Evolutionary conservation across 257 asterid species (phyloP), one percentile per base, ranked within the genome.

Genomic region (Solanum lignicaule): DNA sequence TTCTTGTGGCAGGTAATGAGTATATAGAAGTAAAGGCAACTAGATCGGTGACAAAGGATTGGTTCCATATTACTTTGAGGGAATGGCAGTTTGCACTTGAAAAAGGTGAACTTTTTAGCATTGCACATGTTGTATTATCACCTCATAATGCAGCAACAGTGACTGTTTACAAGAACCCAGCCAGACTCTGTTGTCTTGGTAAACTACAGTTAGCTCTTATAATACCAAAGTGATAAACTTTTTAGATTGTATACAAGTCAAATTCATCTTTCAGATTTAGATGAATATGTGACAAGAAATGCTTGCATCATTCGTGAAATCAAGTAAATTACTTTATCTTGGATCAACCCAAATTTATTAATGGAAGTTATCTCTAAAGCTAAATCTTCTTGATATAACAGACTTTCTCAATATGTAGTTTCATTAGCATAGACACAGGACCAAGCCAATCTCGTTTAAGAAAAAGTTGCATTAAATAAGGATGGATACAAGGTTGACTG

Each of bases 81-180:
- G 99, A 97, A 90, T 97, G 99, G 98, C 94, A 97, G 84, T 95
- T 94, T 86, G 99, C 98, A 9, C 58, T 92, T 36, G 98, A 97
- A 88, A 97, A 93, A 88, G 98, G 99, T 58, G 98, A 95, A 87
- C 87, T 95, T 83, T 97, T 92, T 74, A 74, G 55, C 55, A 75
- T 75, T 23, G 55, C 55, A 1, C 96, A 95, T 87, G 98, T 97
- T 16, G 90, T 90, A 86, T 91, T 97, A 68, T 91, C 90, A 18
- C 92, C 91, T 68, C 87, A 93, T 72, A 88, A 91, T 33, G 89
- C 93, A 92, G 96, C 98, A 1, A 93, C 85, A 84, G 94, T 97
- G 33, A 93, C 98, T 0, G 66, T 94, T 25, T 95, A 95, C 93
- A 95, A 93, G 88, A 95, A 95, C 87, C 99, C 98, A 2, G 93